phyloP scores from a whole-genome alignment of 1,284 basidiomycete species.

The Limonomyces culmigenus region DNA sequence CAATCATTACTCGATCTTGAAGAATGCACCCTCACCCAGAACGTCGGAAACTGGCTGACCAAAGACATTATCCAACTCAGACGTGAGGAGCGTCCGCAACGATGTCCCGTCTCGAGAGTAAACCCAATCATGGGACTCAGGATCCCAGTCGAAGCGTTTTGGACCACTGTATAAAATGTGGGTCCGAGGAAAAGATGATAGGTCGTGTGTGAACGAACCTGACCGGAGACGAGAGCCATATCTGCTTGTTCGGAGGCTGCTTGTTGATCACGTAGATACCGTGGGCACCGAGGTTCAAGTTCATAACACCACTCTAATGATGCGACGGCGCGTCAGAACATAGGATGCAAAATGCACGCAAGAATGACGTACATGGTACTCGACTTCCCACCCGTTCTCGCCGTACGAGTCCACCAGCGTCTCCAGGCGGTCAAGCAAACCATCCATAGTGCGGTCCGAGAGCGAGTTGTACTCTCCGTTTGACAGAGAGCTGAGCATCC shows the following conservation, averaged over 20 bases:
- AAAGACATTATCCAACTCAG: slow-evolving; percentile 57
- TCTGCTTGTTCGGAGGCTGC: slow-evolving; percentile 97
- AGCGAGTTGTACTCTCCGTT: slow-evolving; percentile 64
- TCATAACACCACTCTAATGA: slow-evolving; percentile 81
- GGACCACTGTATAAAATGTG: slow-evolving; percentile 47
- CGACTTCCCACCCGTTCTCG: slow-evolving; percentile 64
- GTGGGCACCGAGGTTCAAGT: slow-evolving; percentile 62
- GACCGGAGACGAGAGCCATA: slow-evolving; percentile 89
- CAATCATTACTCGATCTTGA: too few species aligned
- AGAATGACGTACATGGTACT: slow-evolving; percentile 67
- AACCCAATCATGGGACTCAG: slow-evolving; percentile 47
- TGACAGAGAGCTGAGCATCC: too few species aligned
- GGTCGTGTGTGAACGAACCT: slow-evolving; percentile 20
- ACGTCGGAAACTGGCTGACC: slow-evolving; percentile 32
- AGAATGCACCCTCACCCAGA: slow-evolving; percentile 19
- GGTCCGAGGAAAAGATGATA: slow-evolving; percentile 5
- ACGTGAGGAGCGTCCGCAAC: slow-evolving; percentile 47
- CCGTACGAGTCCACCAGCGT: slow-evolving; percentile 47
- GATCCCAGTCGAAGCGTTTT: slow-evolving; percentile 70
- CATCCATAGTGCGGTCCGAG: slow-evolving; percentile 74
- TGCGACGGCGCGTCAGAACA: slow-evolving; percentile 8
- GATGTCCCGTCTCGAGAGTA: slow-evolving; percentile 56
- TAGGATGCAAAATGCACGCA: slow-evolving; percentile 2
- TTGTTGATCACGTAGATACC: slow-evolving; percentile 99
- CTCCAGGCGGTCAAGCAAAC: slow-evolving; percentile 68